phyloP scores from a whole-genome alignment of 2,329 filamentous ascomycete species.

The Phaeosphaeria sp. region DNA sequence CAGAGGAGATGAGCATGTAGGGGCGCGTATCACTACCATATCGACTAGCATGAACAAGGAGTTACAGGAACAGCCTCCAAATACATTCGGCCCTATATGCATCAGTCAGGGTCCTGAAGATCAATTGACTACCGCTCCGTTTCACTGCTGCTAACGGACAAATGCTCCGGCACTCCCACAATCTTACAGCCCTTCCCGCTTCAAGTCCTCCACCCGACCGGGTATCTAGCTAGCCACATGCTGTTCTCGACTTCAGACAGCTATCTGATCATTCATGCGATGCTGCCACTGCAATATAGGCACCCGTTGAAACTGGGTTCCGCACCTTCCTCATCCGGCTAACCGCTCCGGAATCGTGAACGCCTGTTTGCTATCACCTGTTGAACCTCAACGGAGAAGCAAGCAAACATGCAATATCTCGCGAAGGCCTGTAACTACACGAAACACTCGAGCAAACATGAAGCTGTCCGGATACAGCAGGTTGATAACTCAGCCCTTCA shows the following conservation, averaged over 20 bases:
- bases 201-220: slow-evolving; percentile 8
- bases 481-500: slow-evolving; percentile 2
- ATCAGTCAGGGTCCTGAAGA: slow-evolving; percentile 6
- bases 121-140: neutral
- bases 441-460: neutral
- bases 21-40: slow-evolving; percentile 4
- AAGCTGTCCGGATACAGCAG: neutral
- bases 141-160: slow-evolving; percentile 9
- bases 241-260: neutral
- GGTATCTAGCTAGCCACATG: slow-evolving; percentile 1
- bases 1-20: slow-evolving; percentile 35
- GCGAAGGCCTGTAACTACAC: neutral
- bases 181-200: slow-evolving; percentile 24
- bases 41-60: neutral
- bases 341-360: slow-evolving; percentile 1
- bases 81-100: slow-evolving; percentile 9
- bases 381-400: neutral
- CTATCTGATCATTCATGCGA: slow-evolving; percentile 2
- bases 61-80: neutral
- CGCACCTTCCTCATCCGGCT: slow-evolving; percentile 4
- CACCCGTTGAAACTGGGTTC: neutral
- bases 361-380: slow-evolving; percentile 4
- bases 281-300: slow-evolving; percentile 4
- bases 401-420: slow-evolving; percentile 1
- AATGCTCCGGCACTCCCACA: slow-evolving; percentile 17